Evolutionary conservation across 2,329 filamentous ascomycete species (phyloP).

Genomic region (Phialophora tarda): DNA sequence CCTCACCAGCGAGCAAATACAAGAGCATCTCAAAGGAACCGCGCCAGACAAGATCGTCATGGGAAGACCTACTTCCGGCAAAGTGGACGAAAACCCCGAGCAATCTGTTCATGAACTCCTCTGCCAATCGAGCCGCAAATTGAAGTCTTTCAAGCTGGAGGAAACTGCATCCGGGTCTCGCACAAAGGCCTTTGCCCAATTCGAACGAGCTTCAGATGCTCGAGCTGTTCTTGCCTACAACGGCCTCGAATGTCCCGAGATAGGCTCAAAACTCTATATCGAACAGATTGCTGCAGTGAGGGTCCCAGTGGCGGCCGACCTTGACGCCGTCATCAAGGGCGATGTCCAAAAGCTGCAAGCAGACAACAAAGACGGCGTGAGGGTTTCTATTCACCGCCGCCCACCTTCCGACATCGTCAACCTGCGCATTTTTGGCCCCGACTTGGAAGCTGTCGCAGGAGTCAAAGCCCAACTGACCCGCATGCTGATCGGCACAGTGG

Average conservation of each 20-base stretch:
- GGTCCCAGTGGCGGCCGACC: constrained; percentile 12
- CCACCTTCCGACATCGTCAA: constrained; percentile 5
- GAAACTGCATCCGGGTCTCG: constrained; percentile 3
- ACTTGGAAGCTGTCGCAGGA: constrained; percentile 13
- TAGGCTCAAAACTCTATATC: constrained; percentile 23
- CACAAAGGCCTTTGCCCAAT: constrained; percentile 13
- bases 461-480: constrained; percentile 14
- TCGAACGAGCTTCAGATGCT: constrained; percentile 9
- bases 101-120: constrained; percentile 12
- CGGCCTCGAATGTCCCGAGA: neutral
- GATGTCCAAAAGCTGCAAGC: constrained; percentile 15
- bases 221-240: neutral
- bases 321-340: constrained; percentile 14
- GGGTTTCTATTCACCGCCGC: constrained; percentile 6
- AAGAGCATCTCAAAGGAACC: constrained; percentile 11
- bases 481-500: constrained; percentile 16
- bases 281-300: constrained; percentile 17
- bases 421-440: constrained; percentile 13
- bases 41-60: constrained; percentile 10
- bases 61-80: constrained; percentile 10
- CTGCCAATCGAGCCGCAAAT: neutral
- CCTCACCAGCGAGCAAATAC: constrained; percentile 7
- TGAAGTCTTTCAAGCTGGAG: constrained; percentile 10
- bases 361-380: constrained; percentile 6
- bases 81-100: constrained; percentile 3